Conservation (phyloP, 371 early-diverging fungal genomes). For the Mucor irregularis region DNA sequence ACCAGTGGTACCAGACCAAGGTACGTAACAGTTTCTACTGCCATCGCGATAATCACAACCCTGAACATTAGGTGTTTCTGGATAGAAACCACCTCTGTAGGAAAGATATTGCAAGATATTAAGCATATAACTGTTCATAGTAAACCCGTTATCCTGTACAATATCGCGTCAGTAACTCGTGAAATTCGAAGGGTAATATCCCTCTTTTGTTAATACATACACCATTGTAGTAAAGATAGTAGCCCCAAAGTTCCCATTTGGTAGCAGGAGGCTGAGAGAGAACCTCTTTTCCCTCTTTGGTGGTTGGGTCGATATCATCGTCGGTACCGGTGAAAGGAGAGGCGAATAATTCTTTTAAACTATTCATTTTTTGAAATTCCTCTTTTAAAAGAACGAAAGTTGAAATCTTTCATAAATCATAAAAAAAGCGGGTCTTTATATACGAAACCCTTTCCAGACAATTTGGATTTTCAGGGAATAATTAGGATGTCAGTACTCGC, state of each 20-base stretch:
- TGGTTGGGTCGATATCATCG: slow-evolving; percentile 29
- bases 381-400: neutral
- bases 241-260: slow-evolving; percentile 46
- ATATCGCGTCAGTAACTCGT: neutral
- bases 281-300: slow-evolving; percentile 26
- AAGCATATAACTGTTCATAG: slow-evolving; percentile 46
- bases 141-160: slow-evolving; percentile 48
- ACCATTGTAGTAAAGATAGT: slow-evolving; percentile 56
- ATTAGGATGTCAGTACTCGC: too few species aligned
- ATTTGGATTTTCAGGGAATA: too few species aligned
- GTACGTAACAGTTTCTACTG: slow-evolving; percentile 32
- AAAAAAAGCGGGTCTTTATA: neutral
- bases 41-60: slow-evolving; percentile 37
- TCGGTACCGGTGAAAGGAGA: slow-evolving; percentile 34
- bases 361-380: neutral
- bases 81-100: slow-evolving; percentile 43
- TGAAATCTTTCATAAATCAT: neutral
- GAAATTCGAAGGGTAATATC: neutral
- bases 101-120: slow-evolving; percentile 46
- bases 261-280: slow-evolving; percentile 42
- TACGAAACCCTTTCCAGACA: too few species aligned
- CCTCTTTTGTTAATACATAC: slow-evolving; percentile 16
- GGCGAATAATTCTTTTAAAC: slow-evolving; percentile 20
- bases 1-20: slow-evolving; percentile 30
- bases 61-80: slow-evolving; percentile 25